Base-by-base conservation (phyloP, 2,329 filamentous ascomycete genomes). In the Metarhizium sp. region DNA sequence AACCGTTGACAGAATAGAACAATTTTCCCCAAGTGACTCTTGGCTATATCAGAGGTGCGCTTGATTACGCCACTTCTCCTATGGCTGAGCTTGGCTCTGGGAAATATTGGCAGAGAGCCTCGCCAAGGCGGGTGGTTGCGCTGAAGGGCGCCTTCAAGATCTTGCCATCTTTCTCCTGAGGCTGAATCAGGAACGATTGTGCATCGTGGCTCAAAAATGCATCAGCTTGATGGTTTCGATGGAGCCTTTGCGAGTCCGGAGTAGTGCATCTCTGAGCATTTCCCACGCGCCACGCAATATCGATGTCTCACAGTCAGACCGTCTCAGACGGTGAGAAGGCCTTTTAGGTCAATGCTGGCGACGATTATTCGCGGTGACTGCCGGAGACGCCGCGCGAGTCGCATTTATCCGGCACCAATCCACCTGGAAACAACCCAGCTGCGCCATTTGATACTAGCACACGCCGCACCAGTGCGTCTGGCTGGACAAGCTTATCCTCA, bases 401-500 rank as follows among this genome's bases (percentile, higher is more conserved):
- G 34, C 34, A 36, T 13, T 36, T 8, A 36, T 36, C 34, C 34
- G 34, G 6, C 34, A 13, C 13, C 7, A 36, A 43, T 43, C 40
- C 40, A 6, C 11, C 40, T 1, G 25, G 16, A 10, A 43, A 18
- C 11, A 18, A 6, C 40, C 40, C 40, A 43, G 40, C 16, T 43
- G 13, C 40, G 40, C 16, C 40, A 43, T 18, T 16, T 43, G 40
- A 18, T 14, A 43, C 13, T 43, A 16, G 20, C 7, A 46, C 7
- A n/a, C 20, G 43, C 43, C 43, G 20, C 43, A 25, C 7, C 40
- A 43, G 13, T 18, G 13, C 14, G 25, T 46, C 10, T 25, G 18
- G 51, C 51, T 16, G 40, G 14, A 30, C 51, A 46, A 52, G 51
- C 51, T 52, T 52, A 52, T 52, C 40, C 40, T 18, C 38, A 29